These are phyloP conservation scores for Nidula microcarpa DNA, from an alignment of 768 basidiomycete genomes.

Conservation along the genomic window DNA sequence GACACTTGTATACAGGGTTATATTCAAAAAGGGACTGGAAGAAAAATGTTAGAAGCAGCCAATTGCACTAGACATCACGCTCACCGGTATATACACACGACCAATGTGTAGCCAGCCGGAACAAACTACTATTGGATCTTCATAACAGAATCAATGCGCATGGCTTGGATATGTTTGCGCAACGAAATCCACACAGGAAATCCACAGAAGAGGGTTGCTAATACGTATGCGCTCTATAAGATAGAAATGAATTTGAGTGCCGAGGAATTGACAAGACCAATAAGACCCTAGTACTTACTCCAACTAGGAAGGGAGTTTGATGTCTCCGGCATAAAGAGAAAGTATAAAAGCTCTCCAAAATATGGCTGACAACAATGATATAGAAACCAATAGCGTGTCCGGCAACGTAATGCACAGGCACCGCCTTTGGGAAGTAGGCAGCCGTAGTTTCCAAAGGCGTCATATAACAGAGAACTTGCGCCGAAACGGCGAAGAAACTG, in stretches of 20 bases:
- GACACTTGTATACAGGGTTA: too few relatives aligned
- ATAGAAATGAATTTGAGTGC: neutral
- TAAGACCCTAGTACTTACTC: slow-evolving; percentile 19
- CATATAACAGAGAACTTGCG: slow-evolving; percentile 14
- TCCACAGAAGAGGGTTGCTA: slow-evolving; percentile 49
- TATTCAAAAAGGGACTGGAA: too few relatives aligned
- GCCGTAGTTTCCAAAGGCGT: too few relatives aligned
- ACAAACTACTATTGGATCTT: slow-evolving; percentile 50
- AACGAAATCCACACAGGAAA: slow-evolving; percentile 53
- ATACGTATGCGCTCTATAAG: slow-evolving; percentile 49
- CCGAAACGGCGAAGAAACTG: slow-evolving; percentile 27
- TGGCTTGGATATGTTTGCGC: slow-evolving; percentile 55
- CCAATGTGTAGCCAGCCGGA: too few relatives aligned
- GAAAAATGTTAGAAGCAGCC: too few relatives aligned
- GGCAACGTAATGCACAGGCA: slow-evolving; percentile 25
- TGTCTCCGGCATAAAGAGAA: slow-evolving; percentile 46
- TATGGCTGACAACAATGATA: slow-evolving; percentile 32
- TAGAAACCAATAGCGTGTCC: slow-evolving; percentile 23
- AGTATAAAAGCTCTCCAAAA: slow-evolving; percentile 46
- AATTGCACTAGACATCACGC: too few relatives aligned
- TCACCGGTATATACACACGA: too few relatives aligned
- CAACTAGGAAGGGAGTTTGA: slow-evolving; percentile 36
- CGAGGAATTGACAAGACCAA: neutral
- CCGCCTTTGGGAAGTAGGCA: too few relatives aligned
- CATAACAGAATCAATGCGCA: slow-evolving; percentile 78